phyloP scores from a whole-genome alignment of 768 basidiomycete species.

The Trametes cinnabarina region DNA sequence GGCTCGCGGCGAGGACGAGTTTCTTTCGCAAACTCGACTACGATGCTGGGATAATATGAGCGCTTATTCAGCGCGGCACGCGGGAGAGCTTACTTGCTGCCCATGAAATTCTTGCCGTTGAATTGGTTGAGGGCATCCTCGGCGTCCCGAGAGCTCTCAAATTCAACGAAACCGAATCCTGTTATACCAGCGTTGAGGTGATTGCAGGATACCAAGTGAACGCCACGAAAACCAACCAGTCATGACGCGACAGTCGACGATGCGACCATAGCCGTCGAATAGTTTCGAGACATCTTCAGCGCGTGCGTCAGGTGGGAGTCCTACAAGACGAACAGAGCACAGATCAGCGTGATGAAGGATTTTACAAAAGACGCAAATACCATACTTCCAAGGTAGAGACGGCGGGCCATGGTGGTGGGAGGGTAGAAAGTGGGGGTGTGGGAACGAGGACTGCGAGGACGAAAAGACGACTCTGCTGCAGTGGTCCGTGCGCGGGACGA shows the following conservation, averaged over 20 bases:
- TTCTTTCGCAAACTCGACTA: constrained; percentile 96
- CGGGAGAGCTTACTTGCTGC: constrained; percentile 58
- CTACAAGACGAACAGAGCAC: constrained; percentile 40
- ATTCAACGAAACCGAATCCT: constrained; percentile 98
- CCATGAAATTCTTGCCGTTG: constrained; percentile 89
- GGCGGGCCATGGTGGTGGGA: constrained; percentile 65
- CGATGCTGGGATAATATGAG: constrained; percentile 55
- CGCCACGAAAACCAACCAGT: constrained; percentile 57
- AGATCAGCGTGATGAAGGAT: not conserved
- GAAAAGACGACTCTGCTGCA: constrained; percentile 12
- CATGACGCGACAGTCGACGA: constrained; percentile 92
- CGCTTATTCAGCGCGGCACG: not conserved
- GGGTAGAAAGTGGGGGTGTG: constrained; percentile 10
- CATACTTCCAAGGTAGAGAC: constrained; percentile 85
- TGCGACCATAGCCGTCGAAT: constrained; percentile 87
- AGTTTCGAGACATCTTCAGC: constrained; percentile 83
- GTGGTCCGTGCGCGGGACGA: constrained; percentile 31
- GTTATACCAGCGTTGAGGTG: too few species aligned
- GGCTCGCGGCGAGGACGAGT: constrained; percentile 78
- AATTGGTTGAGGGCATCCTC: constrained; percentile 88
- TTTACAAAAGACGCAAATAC: constrained; percentile 16
- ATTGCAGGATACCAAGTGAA: too few species aligned
- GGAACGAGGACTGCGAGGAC: constrained; percentile 18
- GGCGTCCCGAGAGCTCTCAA: constrained; percentile 90
- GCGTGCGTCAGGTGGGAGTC: constrained; percentile 80